Evolutionary conservation across 352 stramenopile species (phyloP).

Genomic region (Phytopythium oedochilum): DNA sequence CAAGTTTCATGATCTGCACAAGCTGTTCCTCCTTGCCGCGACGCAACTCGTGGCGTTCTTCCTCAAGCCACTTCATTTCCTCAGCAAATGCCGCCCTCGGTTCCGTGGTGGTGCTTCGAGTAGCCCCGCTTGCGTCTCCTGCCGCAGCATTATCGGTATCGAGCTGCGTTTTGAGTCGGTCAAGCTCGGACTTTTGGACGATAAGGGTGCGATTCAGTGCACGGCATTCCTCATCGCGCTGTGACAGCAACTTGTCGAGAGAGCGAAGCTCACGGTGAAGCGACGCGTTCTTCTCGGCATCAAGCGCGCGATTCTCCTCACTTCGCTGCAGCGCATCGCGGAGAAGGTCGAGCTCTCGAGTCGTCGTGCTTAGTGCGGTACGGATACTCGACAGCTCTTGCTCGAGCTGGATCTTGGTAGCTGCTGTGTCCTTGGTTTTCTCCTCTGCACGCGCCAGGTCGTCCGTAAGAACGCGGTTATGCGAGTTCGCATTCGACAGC

Average conservation of each 20-base stretch:
- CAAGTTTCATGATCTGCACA: constrained; percentile 46
- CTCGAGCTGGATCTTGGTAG: constrained; percentile 34
- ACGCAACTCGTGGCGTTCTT: constrained; percentile 53
- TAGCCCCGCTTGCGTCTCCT: constrained; percentile 1
- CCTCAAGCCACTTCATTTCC: constrained; percentile 72
- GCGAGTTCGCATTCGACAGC: constrained; percentile 68
- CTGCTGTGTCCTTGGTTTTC: constrained; percentile 38
- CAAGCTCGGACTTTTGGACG: constrained; percentile 50
- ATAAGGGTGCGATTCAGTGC: constrained; percentile 48
- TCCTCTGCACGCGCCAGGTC: constrained; percentile 55
- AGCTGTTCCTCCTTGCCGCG: constrained; percentile 52
- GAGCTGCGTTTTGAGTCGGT: constrained; percentile 37
- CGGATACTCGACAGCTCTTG: constrained; percentile 34
- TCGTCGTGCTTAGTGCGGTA: constrained; percentile 30
- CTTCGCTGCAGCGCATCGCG: constrained; percentile 50
- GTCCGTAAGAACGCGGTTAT: constrained; percentile 60
- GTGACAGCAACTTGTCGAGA: constrained; percentile 63
- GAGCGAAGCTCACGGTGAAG: constrained; percentile 61
- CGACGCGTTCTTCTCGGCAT: constrained; percentile 68
- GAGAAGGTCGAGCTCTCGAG: constrained; percentile 53
- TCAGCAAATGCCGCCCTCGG: constrained; percentile 38
- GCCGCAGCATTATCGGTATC: constrained; percentile 8
- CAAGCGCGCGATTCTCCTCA: constrained; percentile 42
- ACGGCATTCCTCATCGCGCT: constrained; percentile 70
- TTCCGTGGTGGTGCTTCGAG: constrained; percentile 9